Evolutionary conservation across 78 protist species (phyloP), one percentile per base, ranked within the genome.

Genomic region (Diacronema lutheri): DNA sequence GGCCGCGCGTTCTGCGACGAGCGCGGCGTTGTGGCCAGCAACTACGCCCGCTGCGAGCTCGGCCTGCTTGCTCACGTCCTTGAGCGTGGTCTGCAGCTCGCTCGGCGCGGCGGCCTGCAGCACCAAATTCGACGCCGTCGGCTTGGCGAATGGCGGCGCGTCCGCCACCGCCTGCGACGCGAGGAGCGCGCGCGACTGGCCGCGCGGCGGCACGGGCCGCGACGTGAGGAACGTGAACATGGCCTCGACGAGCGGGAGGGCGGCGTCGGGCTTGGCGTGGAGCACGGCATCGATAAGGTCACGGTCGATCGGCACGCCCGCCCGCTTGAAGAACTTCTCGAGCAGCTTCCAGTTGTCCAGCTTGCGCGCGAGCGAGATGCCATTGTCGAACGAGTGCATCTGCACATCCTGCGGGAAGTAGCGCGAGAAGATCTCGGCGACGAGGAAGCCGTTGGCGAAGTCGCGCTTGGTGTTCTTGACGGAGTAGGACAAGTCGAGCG

Each of bases 381-480:
- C 95, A 41, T 90, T 94, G 56, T 92, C 94, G 80, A 74, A 91
- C 10, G 92, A 86, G 86, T 94, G 97, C 95, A 94, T 86, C 84
- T 81, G 77, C 10, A 94, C 74, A 50, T 92, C 97, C 33, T 61
- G 64, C 12, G 89, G 87, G 50, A 64, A 87, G 82, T 92, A 94
- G 31, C 95, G 94, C 23, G 93, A 86, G 78, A 90, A 82, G 44
- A 94, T 92, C 80, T 94, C 97, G 37, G 97, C 97, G 29, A 94
- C 69, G 20, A 92, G 71, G 80, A 85, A 94, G 0, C 97, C 97
- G 69, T 94, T 94, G 62, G 92, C 5, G 64, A 92, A 91, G 72
- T 94, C 97, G 6, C 94, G 86, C 79, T 61, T 71, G 44, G 85
- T 84, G 61, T 91, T 91, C 61, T 84, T 85, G 26, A 94, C 82